Conservation (phyloP, 1,139 yeast species). For the Pichia terricola region DNA sequence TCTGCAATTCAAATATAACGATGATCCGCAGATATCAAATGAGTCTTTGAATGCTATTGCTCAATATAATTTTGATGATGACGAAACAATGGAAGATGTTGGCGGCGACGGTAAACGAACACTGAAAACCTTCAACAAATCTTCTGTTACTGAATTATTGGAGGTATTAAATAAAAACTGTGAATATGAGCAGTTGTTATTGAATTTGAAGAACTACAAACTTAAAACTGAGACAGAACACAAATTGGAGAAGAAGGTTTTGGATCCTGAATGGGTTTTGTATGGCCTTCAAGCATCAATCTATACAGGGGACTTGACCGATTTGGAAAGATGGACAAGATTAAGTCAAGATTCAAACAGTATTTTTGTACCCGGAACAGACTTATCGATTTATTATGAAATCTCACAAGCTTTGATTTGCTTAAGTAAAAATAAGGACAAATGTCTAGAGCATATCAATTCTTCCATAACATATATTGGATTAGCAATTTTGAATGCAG, state of each 20-base stretch:
- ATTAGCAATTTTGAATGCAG: slow-evolving; percentile 48
- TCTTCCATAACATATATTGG: slow-evolving; percentile 52
- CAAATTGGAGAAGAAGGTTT: slow-evolving; percentile 8
- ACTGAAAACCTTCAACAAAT: slow-evolving; percentile 10
- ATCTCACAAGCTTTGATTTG: slow-evolving; percentile 52
- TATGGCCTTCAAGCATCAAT: slow-evolving; percentile 73
- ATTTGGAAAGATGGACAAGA: slow-evolving; percentile 49
- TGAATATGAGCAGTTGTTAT: slow-evolving; percentile 37
- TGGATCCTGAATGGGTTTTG: slow-evolving; percentile 41
- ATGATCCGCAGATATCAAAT: slow-evolving; percentile 81
- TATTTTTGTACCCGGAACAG: slow-evolving; percentile 36
- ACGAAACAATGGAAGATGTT: slow-evolving; percentile 6
- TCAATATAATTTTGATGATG: slow-evolving; percentile 12
- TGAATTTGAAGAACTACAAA: slow-evolving; percentile 21
- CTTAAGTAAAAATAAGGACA: slow-evolving; percentile 25
- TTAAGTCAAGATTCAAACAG: slow-evolving; percentile 30
- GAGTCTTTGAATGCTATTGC: slow-evolving; percentile 74
- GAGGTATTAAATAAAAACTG: slow-evolving; percentile 52
- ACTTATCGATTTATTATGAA: slow-evolving; percentile 50
- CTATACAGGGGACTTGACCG: slow-evolving; percentile 45
- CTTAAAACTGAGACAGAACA: neutral
- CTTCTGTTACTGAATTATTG: slow-evolving; percentile 33
- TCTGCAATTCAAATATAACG: slow-evolving; percentile 72
- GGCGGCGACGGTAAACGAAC: neutral
- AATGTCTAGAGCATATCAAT: slow-evolving; percentile 34